Conservation (phyloP, 306 rosid genomes). For the Prunus armeniaca region DNA sequence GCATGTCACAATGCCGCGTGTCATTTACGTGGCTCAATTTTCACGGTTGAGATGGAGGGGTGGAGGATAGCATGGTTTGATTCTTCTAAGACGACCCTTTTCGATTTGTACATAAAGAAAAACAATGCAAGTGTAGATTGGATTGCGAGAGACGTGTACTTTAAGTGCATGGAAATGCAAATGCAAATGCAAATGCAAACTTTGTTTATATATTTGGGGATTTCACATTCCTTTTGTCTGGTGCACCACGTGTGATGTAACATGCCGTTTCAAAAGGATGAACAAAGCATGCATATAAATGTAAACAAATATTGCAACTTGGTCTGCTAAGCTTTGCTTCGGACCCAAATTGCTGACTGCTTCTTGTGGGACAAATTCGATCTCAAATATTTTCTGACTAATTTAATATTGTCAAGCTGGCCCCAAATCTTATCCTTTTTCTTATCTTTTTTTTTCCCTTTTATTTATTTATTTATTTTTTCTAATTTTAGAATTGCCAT, state of each 20-base stretch:
- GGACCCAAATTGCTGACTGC: conserved; percentile 2
- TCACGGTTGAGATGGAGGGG: not conserved
- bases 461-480: not conserved
- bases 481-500: not conserved
- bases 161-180: conserved; percentile 19
- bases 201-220: conserved; percentile 23
- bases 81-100: not conserved
- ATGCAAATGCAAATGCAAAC: not conserved
- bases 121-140: not conserved
- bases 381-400: not conserved
- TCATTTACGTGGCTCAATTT: not conserved
- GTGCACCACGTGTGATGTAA: conserved; percentile 67
- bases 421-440: not conserved
- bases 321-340: conserved; percentile 17
- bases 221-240: conserved; percentile 78
- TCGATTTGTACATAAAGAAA: not conserved
- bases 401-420: not conserved
- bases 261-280: conserved; percentile 51
- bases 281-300: conserved; percentile 21
- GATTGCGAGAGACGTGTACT: conserved; percentile 25
- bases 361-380: not conserved
- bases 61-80: not conserved
- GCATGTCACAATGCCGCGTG: no score
- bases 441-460: no score
- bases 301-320: conserved; percentile 34